phyloP scores from a whole-genome alignment of 2,329 filamentous ascomycete genomes.

The Penicillium italicum region DNA sequence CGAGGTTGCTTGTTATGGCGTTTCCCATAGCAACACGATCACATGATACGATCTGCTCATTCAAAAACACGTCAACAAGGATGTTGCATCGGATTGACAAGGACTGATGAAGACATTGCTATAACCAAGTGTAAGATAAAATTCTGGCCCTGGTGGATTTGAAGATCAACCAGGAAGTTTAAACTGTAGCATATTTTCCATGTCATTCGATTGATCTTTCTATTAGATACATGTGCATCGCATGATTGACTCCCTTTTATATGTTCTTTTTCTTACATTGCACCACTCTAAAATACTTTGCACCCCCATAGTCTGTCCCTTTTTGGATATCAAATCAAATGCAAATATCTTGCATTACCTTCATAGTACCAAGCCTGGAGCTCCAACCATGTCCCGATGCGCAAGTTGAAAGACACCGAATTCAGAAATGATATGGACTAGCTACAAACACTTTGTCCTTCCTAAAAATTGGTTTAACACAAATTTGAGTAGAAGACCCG shows the following conservation, averaged over 20 bases:
- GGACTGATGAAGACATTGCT: neutral
- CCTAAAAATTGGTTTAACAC: neutral
- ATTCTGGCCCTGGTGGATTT: neutral
- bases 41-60: neutral
- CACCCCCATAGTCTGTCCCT: neutral
- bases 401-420: neutral
- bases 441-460: neutral
- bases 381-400: neutral
- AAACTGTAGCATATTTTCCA: no score
- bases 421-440: neutral
- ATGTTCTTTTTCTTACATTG: neutral
- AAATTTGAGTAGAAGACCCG: neutral
- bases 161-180: neutral
- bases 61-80: neutral
- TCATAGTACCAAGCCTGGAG: neutral
- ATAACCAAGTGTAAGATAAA: neutral
- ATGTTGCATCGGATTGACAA: neutral
- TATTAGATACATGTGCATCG: no score
- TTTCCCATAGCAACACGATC: constrained; percentile 17
- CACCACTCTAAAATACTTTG: neutral
- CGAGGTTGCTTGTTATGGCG: constrained; percentile 14
- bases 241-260: no score
- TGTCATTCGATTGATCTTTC: no score
- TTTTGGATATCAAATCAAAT: neutral
- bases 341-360: neutral